These are phyloP conservation scores for Dictyostelium firmibasis DNA, from an alignment of 78 protist species.

Conservation along the genomic window DNA sequence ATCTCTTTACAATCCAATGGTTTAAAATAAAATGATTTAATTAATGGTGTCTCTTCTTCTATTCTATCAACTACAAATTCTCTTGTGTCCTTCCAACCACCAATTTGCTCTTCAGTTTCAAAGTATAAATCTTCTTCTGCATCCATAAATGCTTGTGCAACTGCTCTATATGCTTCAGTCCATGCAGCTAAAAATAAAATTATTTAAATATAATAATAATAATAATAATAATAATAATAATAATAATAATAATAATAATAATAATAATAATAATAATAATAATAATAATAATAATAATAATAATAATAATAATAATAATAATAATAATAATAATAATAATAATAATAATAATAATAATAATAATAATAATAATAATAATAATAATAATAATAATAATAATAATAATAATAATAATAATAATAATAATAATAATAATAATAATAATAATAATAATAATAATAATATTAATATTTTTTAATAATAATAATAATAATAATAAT, in stretches of 20 bases:
- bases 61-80: constrained; percentile 1
- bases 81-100: constrained; percentile 39
- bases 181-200: neutral
- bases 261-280: neutral
- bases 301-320: neutral
- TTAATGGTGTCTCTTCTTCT: neutral
- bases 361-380: neutral
- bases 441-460: neutral
- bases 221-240: neutral
- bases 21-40: constrained; percentile 7
- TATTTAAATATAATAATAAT: neutral
- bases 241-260: neutral
- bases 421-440: neutral
- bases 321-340: neutral
- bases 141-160: constrained; percentile 9
- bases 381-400: neutral
- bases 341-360: neutral
- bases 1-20: neutral
- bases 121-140: constrained; percentile 22
- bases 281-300: neutral
- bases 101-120: neutral
- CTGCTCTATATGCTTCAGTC: constrained; percentile 4
- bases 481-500: neutral
- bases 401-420: neutral
- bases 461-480: neutral